phyloP scores from a whole-genome alignment of 2,329 filamentous ascomycete genomes.

The Spiromastix sp. region DNA sequence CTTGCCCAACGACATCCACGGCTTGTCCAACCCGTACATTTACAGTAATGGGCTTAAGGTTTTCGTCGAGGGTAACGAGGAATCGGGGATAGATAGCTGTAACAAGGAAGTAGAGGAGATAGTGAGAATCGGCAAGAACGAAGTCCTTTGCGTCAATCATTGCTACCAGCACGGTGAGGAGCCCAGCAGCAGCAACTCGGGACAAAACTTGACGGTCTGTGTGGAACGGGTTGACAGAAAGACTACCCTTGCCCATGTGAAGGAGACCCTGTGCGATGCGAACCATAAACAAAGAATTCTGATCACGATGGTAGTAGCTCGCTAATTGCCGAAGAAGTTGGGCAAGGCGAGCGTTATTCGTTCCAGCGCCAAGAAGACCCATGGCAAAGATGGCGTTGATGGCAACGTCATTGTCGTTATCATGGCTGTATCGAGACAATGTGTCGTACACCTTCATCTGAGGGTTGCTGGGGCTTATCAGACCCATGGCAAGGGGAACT shows the following conservation, averaged over 20 bases:
- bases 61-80: conserved; percentile 89
- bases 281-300: conserved; percentile 97
- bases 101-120: conserved; percentile 93
- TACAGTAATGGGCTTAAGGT: conserved; percentile 84
- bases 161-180: conserved; percentile 81
- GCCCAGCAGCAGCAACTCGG: conserved; percentile 75
- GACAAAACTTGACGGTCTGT: conserved; percentile 94
- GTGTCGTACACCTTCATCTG: conserved; percentile 99
- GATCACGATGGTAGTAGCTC: conserved; percentile 95
- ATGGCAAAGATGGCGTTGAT: conserved; percentile 99
- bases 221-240: conserved; percentile 97
- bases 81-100: conserved; percentile 96
- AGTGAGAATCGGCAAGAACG: conserved; percentile 63
- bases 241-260: conserved; percentile 98
- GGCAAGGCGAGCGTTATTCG: conserved; percentile 93
- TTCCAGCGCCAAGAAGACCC: conserved; percentile 92
- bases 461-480: conserved; percentile 94
- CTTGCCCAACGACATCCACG: conserved; percentile 94
- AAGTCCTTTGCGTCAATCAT: conserved; percentile 94
- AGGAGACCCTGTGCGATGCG: conserved; percentile 93
- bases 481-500: conserved; percentile 90
- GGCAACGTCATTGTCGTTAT: conserved; percentile 96
- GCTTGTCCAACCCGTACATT: conserved; percentile 97
- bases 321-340: conserved; percentile 90
- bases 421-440: conserved; percentile 91